Base-by-base conservation (phyloP, 495 filamentous ascomycete species). In the Daldinia decipiens region DNA sequence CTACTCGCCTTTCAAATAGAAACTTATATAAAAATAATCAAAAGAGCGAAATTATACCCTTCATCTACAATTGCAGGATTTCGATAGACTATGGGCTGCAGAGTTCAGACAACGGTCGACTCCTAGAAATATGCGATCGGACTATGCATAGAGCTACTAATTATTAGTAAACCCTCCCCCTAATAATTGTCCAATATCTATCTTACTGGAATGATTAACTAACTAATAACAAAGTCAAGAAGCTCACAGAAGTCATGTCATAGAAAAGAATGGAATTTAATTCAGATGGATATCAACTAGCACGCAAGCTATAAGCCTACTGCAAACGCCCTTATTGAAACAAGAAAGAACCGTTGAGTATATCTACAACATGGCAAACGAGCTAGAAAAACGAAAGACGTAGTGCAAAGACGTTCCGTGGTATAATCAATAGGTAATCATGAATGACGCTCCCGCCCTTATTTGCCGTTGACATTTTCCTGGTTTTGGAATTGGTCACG, bases 381-480 rank as follows among this genome's bases (percentile, higher is more conserved):
- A 53, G 31, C 13, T 3, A 5, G 6, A 31, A 53, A 52, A 52
- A 21, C 3, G 15, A 53, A 53, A 31, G 27, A 15, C 26, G 27
- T n/a, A 31, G 24, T 11, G 0, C 12, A 5, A 31, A 8, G 5
- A 11, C 5, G 15, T 12, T 31, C 1, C 15, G 11, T 11, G 24
- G 27, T 53, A 17, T 53, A 53, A 53, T 6, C 13, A 53, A 29
- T 29, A n/a, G n/a, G n/a, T n/a, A 21, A 53, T 31, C 50, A n/a
- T 31, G 7, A 53, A 15, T 4, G 5, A n/a, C 26, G 5, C 29
- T 26, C 54, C 29, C 31, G 13, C 13, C 19, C 43, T 61, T 61
- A 67, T 36, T 55, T 67, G 11, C 69, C 70, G 19, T 68, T 72
- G 0, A 58, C 55, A 24, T n/a, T 21, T 0, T 45, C 63, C 0